Base-by-base conservation (phyloP, 345 rosid species). In the Stellera chamaejasme region DNA sequence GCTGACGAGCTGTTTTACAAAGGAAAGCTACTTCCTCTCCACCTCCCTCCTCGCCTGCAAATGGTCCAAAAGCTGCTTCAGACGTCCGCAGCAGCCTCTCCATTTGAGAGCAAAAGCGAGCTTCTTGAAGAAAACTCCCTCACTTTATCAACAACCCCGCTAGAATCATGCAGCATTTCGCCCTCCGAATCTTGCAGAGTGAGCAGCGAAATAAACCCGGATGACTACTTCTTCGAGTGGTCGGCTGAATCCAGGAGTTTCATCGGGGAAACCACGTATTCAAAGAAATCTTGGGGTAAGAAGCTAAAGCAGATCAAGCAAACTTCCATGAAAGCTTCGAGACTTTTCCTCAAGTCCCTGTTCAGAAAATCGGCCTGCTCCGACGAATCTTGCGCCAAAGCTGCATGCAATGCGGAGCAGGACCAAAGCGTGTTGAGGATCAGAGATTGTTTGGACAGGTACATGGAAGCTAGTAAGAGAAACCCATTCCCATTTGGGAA, bases 1-100 rank as follows among this genome's bases (percentile, higher is more conserved):
- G 97, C 99, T 23, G 99, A 94, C 46, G 95, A 94, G 58, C 99
- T 94, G 36, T 94, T 94, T 81, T 87, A 79, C 80, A 83, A 77
- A 12, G 99, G 99, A 9, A 87, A 83, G 61, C 96, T 94, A 66
- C 95, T 94, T 27, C 99, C 99, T 66, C 99, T 94, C 28, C 96
- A 80, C 52, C 79, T 85, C 58, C 95, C 97, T 66, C 95, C 87
- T 67, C 77, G 95, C 16, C 67, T 82, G 43, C 79, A 79, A 64
- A 87, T 84, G 95, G 88, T 90, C 50, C 82, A 80, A 56, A 79
- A 75, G 26, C 90, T 90, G 56, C 79, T 83, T 47, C 81, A 79
- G 56, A 58, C 46, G 43, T 54, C 75, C 23, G 3, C 39, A 32
- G 39, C 48, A 32, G 39, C 48, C 46, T 25, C 60, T 3, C 10